A percentile compares a stretch with the other conserved stretches of the same genome.
Conservation (phyloP, 495 filamentous ascomycete genomes). For the Opeltia flavorubescens region DNA sequence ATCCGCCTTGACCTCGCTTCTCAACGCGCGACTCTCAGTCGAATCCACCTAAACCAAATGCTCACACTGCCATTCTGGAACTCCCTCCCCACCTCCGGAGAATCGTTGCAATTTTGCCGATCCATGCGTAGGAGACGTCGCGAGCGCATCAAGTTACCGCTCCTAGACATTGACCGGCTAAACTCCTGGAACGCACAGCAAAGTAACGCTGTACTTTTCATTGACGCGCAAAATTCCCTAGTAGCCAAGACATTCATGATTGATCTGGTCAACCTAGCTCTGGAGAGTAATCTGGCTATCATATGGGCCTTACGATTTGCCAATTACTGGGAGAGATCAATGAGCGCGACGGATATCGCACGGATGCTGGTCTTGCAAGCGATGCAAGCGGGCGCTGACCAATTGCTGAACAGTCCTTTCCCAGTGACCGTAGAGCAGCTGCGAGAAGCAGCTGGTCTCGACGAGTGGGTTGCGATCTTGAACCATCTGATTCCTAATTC, state of each 20-base stretch:
- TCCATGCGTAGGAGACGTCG: conserved; percentile 8
- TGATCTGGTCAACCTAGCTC: conserved; percentile 6
- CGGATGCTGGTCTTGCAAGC: conserved; percentile 7
- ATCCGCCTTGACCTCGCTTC: conserved; percentile 2
- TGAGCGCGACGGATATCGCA: not conserved
- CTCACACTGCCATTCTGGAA: conserved; percentile 3
- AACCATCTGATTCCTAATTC: not conserved
- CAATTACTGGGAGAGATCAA: conserved; percentile 5
- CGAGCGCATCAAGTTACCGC: conserved; percentile 4
- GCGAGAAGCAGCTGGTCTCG: conserved; percentile 4
- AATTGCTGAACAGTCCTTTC: not conserved
- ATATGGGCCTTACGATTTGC: conserved; percentile 8
- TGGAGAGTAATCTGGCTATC: conserved; percentile 3
- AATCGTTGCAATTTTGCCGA: conserved; percentile 5
- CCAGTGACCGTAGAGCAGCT: conserved; percentile 4
- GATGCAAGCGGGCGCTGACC: conserved; percentile 4
- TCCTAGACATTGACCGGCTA: conserved; percentile 4
- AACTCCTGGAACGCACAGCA: not conserved
- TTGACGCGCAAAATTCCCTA: not conserved
- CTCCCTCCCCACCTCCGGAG: conserved; percentile 5
- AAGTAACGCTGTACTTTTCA: conserved; percentile 4
- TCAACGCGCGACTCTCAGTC: not conserved
- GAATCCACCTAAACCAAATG: conserved; percentile 6
- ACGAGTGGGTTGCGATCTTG: conserved; percentile 1
- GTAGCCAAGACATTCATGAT: conserved; percentile 9